Base-by-base conservation (phyloP, 495 filamentous ascomycete species). In the Trichoderma reesei region DNA sequence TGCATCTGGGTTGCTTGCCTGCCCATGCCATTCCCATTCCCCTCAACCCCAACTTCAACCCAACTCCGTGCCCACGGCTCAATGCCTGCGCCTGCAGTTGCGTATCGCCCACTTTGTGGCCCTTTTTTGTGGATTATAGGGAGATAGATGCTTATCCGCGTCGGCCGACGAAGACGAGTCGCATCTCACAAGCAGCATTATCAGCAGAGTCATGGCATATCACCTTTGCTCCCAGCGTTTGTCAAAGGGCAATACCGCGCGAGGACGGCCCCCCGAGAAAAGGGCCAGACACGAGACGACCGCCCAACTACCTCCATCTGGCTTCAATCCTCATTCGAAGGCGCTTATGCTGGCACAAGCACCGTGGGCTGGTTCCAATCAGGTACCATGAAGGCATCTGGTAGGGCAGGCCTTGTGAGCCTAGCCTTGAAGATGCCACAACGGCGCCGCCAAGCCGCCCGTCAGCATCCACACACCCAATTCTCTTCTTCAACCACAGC, bases 401-500 rank as follows among this genome's bases (percentile, higher is more conserved):
- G 51, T 56, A 56, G 51, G 51, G 51, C 51, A 56, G 51, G 51
- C 20, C 51, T 34, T 56, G 26, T 33, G 7, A 56, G 51, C 51
- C 51, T 56, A 56, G 51, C 51, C 31, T 8, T 56, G 26, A 34
- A 31, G 51, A 56, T 56, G 51, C 51, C 51, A 56, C 51, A 56
- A 34, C 51, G 20, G 31, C 51, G 51, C 51, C 31, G 51, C 51
- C 51, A 56, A 56, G 51, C n/a, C n/a, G n/a, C n/a, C 51, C 51
- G 51, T 56, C 51, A 56, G 51, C 51, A 26, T 51, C 20, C 51
- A 31, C 51, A 56, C 51, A 31, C 20, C 51, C 20, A 6, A 56
- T 56, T 56, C 34, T 56, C 51, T 56, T 56, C 51, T 13, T 31
- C 51, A 56, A 56, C 18, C 31, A 1, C 51, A 56, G 20, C 44